Base-by-base conservation (phyloP, 495 filamentous ascomycete species). In the Xeromyces bisporus region DNA sequence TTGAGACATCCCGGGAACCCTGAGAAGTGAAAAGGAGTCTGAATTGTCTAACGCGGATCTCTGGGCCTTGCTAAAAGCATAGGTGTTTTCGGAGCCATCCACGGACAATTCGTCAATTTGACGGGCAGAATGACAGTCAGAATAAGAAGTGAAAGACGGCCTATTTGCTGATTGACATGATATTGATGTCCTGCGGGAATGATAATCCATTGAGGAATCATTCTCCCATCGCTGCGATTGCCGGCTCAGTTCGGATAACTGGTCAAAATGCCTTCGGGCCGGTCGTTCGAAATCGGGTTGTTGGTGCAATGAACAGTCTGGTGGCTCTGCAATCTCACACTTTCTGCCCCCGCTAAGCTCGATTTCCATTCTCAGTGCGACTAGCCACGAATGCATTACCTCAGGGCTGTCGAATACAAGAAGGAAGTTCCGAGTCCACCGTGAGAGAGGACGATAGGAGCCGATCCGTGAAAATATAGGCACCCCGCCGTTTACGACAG, bases 371-470 rank as follows among this genome's bases (percentile, higher is more conserved):
- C 78, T 60, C 15, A 85, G 54, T 0, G 66, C 64, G 2, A 67
- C 55, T 15, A 69, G 44, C 89, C 89, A 97, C 15, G 60, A 55
- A 36, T 86, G 82, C 82, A 96, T 85, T 5, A 81, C 75, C 33
- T 83, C 77, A 13, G 84, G 74, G 38, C 64, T 75, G 30, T 80
- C 69, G 31, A 93, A 74, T 1, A 97, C 74, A 35, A 97, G 57
- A 24, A 97, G 57, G 34, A 93, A 70, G 24, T 64, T 75, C 24
- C 71, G 69, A 1, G 74, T 65, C 11, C 79, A 60, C 13, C 64
- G 66, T 37, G 68, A 73, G 33, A 75, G 59, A 18, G 63, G 53
- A n/a, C 52, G 55, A 32, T 73, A 65, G 17, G 86, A 72, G 3
- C 78, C 70, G 28, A 92, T 62, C 29, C 77, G 73, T 7, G 75